These are phyloP conservation scores for Apiotrichum brassicae DNA, from an alignment of 1,284 basidiomycete genomes.

Conservation along the genomic window DNA sequence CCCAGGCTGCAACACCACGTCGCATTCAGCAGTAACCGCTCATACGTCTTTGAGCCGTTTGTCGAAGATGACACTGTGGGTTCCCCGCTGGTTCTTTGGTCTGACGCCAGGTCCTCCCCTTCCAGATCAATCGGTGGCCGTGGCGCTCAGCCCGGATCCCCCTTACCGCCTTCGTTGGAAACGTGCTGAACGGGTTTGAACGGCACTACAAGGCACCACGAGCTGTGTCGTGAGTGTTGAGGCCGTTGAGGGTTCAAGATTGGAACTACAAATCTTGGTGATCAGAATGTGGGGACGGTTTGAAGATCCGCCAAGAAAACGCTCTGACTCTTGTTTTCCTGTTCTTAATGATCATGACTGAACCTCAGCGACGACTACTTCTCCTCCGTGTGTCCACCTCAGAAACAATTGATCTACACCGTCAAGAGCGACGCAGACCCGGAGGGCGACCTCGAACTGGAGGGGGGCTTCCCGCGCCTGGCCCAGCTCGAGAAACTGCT, in stretches of 20 bases:
- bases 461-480: constrained; percentile 27
- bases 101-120: constrained; percentile 21
- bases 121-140: constrained; percentile 28
- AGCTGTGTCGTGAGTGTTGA: constrained; percentile 37
- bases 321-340: too few species aligned
- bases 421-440: constrained; percentile 21
- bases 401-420: constrained; percentile 20
- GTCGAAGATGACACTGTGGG: constrained; percentile 35
- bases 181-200: constrained; percentile 40
- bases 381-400: constrained; percentile 21
- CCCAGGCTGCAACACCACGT: constrained; percentile 41
- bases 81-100: neutral
- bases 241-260: neutral
- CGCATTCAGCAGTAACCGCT: constrained; percentile 36
- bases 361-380: constrained; percentile 24
- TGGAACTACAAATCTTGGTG: neutral
- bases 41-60: constrained; percentile 40
- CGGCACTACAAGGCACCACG: constrained; percentile 28
- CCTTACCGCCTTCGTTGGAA: constrained; percentile 36
- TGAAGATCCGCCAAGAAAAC: too few species aligned
- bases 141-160: constrained; percentile 40
- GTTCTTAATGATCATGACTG: too few species aligned
- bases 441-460: constrained; percentile 27
- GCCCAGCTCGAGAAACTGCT: constrained; percentile 27
- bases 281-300: neutral